These are phyloP conservation scores for Phytophthora brassicae DNA, from an alignment of 352 stramenopile species.

Conservation along the genomic window DNA sequence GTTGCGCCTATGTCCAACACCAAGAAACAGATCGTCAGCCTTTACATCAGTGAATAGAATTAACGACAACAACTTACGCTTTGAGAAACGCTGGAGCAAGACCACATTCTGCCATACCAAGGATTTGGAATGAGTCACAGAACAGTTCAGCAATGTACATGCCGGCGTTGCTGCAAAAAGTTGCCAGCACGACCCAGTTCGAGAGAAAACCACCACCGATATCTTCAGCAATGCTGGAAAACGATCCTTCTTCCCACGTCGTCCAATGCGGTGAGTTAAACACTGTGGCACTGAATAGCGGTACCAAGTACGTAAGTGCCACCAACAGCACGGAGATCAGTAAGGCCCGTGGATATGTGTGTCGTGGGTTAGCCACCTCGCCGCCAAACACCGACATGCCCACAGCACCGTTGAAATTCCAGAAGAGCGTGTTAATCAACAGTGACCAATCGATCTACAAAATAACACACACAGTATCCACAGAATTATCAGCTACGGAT, in stretches of 20 bases:
- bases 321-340: slow-evolving; percentile 79
- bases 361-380: slow-evolving; percentile 83
- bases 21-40: no score
- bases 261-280: slow-evolving; percentile 60
- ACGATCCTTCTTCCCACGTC: slow-evolving; percentile 91
- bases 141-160: slow-evolving; percentile 94
- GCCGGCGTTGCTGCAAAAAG: slow-evolving; percentile 88
- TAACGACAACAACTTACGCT: slow-evolving; percentile 43
- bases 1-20: slow-evolving; percentile 34
- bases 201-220: slow-evolving; percentile 85
- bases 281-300: slow-evolving; percentile 79
- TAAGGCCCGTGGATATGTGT: slow-evolving; percentile 85
- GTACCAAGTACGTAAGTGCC: slow-evolving; percentile 84
- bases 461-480: no score
- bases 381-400: slow-evolving; percentile 85
- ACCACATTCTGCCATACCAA: slow-evolving; percentile 80
- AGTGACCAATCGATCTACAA: slow-evolving; percentile 43
- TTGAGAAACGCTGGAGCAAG: slow-evolving; percentile 84
- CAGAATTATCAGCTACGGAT: no score
- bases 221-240: slow-evolving; percentile 84
- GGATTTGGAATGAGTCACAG: slow-evolving; percentile 90
- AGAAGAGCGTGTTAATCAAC: slow-evolving; percentile 95
- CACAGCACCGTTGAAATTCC: slow-evolving; percentile 95
- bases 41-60: no score
- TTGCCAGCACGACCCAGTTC: slow-evolving; percentile 87